Conservation (phyloP, 139 green algal species). For the Pseudopediastrum boryanum region DNA sequence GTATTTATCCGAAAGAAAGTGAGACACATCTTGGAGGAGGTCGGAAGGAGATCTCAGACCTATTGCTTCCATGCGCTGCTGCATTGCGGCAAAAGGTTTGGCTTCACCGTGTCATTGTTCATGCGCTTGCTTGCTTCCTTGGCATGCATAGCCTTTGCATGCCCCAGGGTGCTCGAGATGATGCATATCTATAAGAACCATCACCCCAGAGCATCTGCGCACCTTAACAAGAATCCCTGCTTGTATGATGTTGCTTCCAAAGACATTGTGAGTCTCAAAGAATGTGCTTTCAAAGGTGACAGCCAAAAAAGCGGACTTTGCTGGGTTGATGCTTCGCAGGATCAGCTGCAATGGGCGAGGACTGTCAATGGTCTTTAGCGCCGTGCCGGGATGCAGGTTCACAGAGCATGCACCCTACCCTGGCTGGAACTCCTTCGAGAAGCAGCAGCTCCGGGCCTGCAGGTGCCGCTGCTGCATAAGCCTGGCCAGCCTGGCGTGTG, state of each 20-base stretch:
- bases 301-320: constrained; percentile 69
- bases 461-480: neutral
- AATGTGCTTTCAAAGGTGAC: constrained; percentile 63
- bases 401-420: constrained; percentile 31
- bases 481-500: neutral
- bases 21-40: too few relatives aligned
- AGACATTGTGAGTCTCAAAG: constrained; percentile 71
- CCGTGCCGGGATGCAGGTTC: neutral
- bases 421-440: constrained; percentile 62
- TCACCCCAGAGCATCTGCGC: neutral
- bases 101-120: too few relatives aligned
- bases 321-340: constrained; percentile 72
- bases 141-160: too few relatives aligned
- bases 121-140: too few relatives aligned
- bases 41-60: too few relatives aligned
- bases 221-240: constrained; percentile 70
- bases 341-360: constrained; percentile 51
- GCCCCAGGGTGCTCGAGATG: too few relatives aligned
- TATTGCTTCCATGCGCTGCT: too few relatives aligned
- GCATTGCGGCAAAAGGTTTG: too few relatives aligned
- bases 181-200: too few relatives aligned
- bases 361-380: neutral
- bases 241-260: constrained; percentile 51
- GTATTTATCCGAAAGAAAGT: too few relatives aligned
- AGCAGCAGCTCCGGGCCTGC: constrained; percentile 63